Evolutionary conservation across 2,329 filamentous ascomycete genomes (phyloP), one percentile per base, ranked within the genome.

Genomic region (Fusarium sp.): DNA sequence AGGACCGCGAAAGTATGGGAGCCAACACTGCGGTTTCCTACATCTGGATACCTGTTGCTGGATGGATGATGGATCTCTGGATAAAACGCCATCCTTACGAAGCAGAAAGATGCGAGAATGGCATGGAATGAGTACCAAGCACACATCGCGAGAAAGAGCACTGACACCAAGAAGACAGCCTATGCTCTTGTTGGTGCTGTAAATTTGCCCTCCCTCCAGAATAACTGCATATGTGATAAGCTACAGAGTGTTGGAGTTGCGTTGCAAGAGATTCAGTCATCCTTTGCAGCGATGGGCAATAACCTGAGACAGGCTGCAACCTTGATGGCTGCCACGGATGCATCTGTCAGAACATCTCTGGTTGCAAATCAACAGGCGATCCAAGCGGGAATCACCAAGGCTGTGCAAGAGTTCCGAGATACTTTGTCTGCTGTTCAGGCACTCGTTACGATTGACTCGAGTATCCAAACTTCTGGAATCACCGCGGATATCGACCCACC

Each of bases 151-250:
- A 17, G 35, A 0, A 50, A 18, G n/a, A 25, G 15, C 8, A 50
- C 8, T 11, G 46, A 35, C 1, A 3, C 11, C 4, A 25, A 18
- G 1, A 18, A 50, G n/a, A 25, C 29, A 33, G 5, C 29, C 1
- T 50, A 18, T 14, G 1, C 5, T 2, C n/a, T 50, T 14, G 2
- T 14, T 0, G 29, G 15, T 35, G n/a, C 29, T 2, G 29, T 25
- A 3, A 35, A 14, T 4, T 4, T 50, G 4, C 15, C 35, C 0
- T 35, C 3, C 2, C 2, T 18, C 1, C 29, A 50, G 5, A 18
- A 5, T 1, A 0, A 4, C 0, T 1, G 6, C 5, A 5, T 35
- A 2, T 35, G 12, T 1, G 3, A 18, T 1, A 25, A 0, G 5
- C 4, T 18, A 11, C 46, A 5, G 15, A 50, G 5, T 4, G n/a